Percentiles rank a stretch among this genome's conserved stretches.
phyloP scores from a whole-genome alignment of 192 early-diverging fungal genomes.

The Chytriomyces confervae region DNA sequence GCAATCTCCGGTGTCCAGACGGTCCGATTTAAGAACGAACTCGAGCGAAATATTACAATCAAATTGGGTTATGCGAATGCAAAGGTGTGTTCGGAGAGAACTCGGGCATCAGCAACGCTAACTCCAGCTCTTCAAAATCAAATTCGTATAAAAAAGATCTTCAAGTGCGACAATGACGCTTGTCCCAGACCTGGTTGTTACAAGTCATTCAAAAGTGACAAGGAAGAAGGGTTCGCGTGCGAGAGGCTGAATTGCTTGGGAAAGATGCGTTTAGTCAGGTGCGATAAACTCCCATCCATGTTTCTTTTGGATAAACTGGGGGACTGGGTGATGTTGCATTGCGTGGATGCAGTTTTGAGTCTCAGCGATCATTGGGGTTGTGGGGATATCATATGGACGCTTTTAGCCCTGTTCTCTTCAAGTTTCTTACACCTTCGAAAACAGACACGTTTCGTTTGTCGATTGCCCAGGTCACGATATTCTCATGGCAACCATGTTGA shows the following conservation, averaged over 20 bases:
- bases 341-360: neutral
- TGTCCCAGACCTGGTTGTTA: conserved; percentile 98
- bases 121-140: neutral
- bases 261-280: conserved; percentile 81
- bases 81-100: conserved; percentile 68
- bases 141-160: conserved; percentile 67
- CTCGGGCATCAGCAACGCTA: neutral
- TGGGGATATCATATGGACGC: neutral
- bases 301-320: too few relatives aligned
- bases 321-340: too few relatives aligned
- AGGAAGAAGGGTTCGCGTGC: conserved; percentile 88
- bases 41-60: conserved; percentile 99
- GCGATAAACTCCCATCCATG: neutral
- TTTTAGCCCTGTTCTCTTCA: neutral
- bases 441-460: conserved; percentile 95
- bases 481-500: conserved; percentile 99
- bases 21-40: conserved; percentile 96
- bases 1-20: conserved; percentile 98
- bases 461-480: conserved; percentile 99
- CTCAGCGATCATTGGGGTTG: neutral
- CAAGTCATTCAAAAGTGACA: conserved; percentile 79
- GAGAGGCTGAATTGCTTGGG: conserved; percentile 86
- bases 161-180: conserved; percentile 91
- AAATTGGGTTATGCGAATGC: conserved; percentile 99
- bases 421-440: neutral